These are phyloP conservation scores for Schwanniomyces sp. DNA, from an alignment of 805 yeast genomes.

Conservation along the genomic window DNA sequence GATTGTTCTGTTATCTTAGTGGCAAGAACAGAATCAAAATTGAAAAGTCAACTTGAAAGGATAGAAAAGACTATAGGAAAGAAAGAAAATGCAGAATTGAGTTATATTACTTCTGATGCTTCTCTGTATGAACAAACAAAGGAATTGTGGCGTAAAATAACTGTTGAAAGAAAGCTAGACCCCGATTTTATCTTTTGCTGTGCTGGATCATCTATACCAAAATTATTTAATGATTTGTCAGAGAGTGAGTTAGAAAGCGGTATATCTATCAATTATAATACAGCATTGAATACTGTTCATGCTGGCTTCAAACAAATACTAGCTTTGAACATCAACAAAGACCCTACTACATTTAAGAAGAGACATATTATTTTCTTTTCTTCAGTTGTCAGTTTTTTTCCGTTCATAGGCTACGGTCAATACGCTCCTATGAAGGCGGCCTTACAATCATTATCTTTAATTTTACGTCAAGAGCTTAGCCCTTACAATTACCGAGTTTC, in stretches of 20 bases:
- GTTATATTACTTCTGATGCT: conserved; percentile 63
- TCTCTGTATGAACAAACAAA: conserved; percentile 53
- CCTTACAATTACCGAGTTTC: conserved; percentile 69
- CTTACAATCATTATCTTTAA: conserved; percentile 67
- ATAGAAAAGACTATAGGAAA: conserved; percentile 33
- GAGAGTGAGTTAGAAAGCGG: conserved; percentile 60
- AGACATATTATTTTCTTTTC: conserved; percentile 60
- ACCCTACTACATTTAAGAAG: conserved; percentile 36
- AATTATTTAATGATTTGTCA: conserved; percentile 67
- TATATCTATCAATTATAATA: conserved; percentile 65
- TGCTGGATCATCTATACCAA: conserved; percentile 86
- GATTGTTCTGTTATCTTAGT: conserved; percentile 72
- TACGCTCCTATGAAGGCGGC: conserved; percentile 92
- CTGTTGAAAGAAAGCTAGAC: conserved; percentile 19
- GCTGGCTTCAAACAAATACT: conserved; percentile 48
- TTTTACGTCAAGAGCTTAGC: conserved; percentile 77
- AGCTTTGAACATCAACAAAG: conserved; percentile 5
- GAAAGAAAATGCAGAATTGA: conserved; percentile 21
- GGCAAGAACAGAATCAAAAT: conserved; percentile 69
- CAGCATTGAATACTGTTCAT: conserved; percentile 73
- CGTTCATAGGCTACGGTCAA: conserved; percentile 88
- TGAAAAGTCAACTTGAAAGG: conserved; percentile 47
- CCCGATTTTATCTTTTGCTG: conserved; percentile 83
- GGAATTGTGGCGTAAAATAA: conserved; percentile 39
- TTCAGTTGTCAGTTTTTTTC: conserved; percentile 78